Base-by-base conservation (phyloP, 768 basidiomycete species). In the Xerocomellus intermedius region DNA sequence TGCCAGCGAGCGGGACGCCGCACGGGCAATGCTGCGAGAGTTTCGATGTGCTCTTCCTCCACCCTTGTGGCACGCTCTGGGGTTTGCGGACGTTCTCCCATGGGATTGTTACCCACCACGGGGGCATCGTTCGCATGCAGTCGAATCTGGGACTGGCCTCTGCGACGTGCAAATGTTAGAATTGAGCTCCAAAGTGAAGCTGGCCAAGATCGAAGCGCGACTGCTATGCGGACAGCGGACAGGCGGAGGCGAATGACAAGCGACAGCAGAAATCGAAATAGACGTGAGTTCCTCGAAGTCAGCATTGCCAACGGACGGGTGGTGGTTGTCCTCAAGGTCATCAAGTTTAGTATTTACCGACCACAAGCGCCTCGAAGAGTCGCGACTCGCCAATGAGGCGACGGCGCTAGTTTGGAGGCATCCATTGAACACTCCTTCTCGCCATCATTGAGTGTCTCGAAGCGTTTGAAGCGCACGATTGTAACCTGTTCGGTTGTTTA, bases 161-260 rank as follows among this genome's bases (percentile, higher is more conserved):
- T 14, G 36, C 26, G 17, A 36, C 16, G 13, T 26, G 37, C 36
- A 45, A 46, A 26, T 3, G 35, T 4, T 19, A 47, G 32, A 30
- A 64, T 37, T 3, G 36, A 38, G 16, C n/a, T 50, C 53, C 50
- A 52, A n/a, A 64, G 5, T 8, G 44, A 56, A n/a, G 47, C 19
- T 14, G 42, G 30, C 33, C 37, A 32, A 16, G 37, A 22, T 35
- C 24, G 33, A 50, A 64, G 19, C 10, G 19, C 28, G 14, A 44
- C 33, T 10, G 16, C 28, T 42, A 64, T 33, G 24, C 42, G n/a
- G 21, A 32, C 49, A 7, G 50, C 4, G 2, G 49, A 45, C 37
- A 24, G 48, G 24, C 24, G 44, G 7, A 60, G n/a, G 26, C 37
- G 48, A 52, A 14, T 8, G 44, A 52, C 39, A 3, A 62, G 50